Conservation (phyloP, 176 grass and related monocot genomes). For the Zoysia pacifica region DNA sequence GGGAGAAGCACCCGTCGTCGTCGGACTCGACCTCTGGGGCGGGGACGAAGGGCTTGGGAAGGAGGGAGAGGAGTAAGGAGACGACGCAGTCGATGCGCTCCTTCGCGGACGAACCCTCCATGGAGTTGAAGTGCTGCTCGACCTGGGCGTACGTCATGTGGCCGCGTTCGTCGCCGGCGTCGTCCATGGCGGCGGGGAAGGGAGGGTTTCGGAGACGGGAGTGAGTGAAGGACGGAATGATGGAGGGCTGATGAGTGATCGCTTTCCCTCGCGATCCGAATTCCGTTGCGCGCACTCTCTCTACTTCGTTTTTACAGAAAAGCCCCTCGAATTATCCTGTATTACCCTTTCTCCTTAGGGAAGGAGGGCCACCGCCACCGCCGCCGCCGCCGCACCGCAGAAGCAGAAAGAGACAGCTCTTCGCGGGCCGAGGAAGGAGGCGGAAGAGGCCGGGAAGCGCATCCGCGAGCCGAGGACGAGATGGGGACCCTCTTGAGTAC, state of each 20-base stretch:
- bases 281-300: too few relatives aligned
- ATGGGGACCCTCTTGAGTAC: constrained; percentile 51
- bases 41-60: constrained; percentile 27
- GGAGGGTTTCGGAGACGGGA: constrained; percentile 14
- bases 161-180: neutral
- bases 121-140: neutral
- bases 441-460: neutral
- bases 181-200: constrained; percentile 27
- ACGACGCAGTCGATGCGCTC: constrained; percentile 1
- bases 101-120: constrained; percentile 24
- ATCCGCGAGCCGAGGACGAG: neutral
- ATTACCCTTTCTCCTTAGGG: neutral
- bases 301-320: neutral
- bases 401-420: too few relatives aligned
- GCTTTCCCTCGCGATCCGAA: neutral
- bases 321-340: neutral
- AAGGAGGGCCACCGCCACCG: neutral
- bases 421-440: neutral
- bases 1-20: constrained; percentile 24
- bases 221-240: neutral
- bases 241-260: neutral
- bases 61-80: constrained; percentile 7
- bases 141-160: neutral
- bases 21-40: constrained; percentile 20
- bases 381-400: neutral